Conservation (phyloP, 495 filamentous ascomycete genomes). For the Penicillium roqueforti region DNA sequence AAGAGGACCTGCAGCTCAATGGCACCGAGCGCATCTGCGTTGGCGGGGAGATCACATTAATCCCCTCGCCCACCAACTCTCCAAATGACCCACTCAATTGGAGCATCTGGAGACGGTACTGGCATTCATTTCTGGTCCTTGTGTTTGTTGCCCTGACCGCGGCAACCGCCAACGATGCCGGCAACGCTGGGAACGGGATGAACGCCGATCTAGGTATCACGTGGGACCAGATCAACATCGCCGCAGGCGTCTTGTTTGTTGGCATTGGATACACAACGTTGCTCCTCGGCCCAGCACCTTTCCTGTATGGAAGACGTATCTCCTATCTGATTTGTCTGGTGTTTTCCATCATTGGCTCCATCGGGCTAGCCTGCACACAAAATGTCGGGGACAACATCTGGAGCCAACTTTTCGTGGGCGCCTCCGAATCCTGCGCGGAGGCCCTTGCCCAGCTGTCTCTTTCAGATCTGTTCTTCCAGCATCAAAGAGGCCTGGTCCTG, state of each 20-base stretch:
- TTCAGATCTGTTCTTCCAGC: constrained; percentile 28
- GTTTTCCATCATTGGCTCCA: constrained; percentile 20
- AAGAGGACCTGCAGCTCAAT: constrained; percentile 11
- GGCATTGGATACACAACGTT: constrained; percentile 25
- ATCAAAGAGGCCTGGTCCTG: constrained; percentile 22
- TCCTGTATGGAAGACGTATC: constrained; percentile 24
- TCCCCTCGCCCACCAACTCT: constrained; percentile 46
- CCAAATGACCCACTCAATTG: constrained; percentile 54
- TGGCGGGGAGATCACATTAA: constrained; percentile 40
- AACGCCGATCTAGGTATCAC: constrained; percentile 20
- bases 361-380: constrained; percentile 21
- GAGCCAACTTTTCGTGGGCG: constrained; percentile 28
- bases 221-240: constrained; percentile 22
- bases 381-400: constrained; percentile 22
- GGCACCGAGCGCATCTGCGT: constrained; percentile 19
- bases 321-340: constrained; percentile 24
- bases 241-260: constrained; percentile 26
- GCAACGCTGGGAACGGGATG: constrained; percentile 25
- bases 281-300: constrained; percentile 21
- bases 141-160: constrained; percentile 26
- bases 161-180: constrained; percentile 27
- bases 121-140: constrained; percentile 25
- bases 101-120: constrained; percentile 41
- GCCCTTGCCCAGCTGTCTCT: constrained; percentile 27
- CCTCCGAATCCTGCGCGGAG: constrained; percentile 28